Evolutionary conservation across 2,329 filamentous ascomycete species (phyloP).

Genomic region (Cladophialophora bantiana): DNA sequence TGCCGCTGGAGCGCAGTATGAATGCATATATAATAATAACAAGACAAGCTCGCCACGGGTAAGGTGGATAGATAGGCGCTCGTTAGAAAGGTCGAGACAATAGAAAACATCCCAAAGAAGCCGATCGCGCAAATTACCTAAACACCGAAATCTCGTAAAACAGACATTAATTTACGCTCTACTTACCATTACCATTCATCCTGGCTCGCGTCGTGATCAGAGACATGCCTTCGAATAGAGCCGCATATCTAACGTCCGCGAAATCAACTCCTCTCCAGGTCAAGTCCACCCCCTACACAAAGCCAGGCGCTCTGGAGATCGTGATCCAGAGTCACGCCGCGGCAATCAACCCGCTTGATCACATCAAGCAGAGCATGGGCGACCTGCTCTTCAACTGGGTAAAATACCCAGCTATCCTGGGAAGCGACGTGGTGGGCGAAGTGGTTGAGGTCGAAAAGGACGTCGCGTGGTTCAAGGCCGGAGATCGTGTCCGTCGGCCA

Average conservation of each 20-base stretch:
- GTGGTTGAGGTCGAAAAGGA: conserved; percentile 55
- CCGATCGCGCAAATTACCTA: not conserved
- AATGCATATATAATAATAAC: not conserved
- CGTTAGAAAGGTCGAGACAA: not conserved
- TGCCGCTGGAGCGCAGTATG: not conserved
- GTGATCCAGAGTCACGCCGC: conserved; percentile 41
- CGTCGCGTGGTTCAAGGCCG: conserved; percentile 54
- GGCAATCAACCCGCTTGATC: conserved; percentile 47
- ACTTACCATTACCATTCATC: not conserved
- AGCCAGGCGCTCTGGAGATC: conserved; percentile 37
- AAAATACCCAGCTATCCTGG: conserved; percentile 49
- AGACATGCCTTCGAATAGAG: conserved; percentile 33
- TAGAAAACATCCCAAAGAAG: no score
- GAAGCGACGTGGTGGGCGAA: conserved; percentile 55
- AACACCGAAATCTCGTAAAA: not conserved
- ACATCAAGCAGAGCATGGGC: conserved; percentile 43
- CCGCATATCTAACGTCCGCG: conserved; percentile 36
- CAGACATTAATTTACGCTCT: not conserved
- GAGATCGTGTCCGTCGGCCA: conserved; percentile 53
- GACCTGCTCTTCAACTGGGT: conserved; percentile 41
- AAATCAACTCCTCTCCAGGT: conserved; percentile 37
- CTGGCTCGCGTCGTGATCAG: not conserved
- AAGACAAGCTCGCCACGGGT: not conserved
- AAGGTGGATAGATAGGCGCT: not conserved
- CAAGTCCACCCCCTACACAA: conserved; percentile 30